Base-by-base conservation (phyloP, 495 filamentous ascomycete species). In the Trichoderma virens region DNA sequence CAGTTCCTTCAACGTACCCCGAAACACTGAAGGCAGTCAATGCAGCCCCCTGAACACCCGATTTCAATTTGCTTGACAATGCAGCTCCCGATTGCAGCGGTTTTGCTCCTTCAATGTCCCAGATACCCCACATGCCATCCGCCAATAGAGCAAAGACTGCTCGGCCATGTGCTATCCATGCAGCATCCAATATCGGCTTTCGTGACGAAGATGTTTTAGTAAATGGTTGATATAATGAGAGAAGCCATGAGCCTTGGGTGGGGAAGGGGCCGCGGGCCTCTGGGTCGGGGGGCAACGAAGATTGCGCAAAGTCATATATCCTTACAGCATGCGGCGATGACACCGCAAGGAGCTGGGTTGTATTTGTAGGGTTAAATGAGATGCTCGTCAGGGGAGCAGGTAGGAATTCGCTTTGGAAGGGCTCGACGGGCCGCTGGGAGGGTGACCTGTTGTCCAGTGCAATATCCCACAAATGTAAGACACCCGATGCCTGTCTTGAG, bases 41-140 rank as follows among this genome's bases (percentile, higher is more conserved):
- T 7, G 86, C 83, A 18, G 85, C 86, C 18, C 86, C 86, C 60
- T 82, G 81, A 18, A 88, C 82, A n/a, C 86, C 85, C 64, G 74
- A 70, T 41, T 65, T 74, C 1, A 85, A 79, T 68, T 85, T 85
- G 59, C 83, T 83, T 61, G 87, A 82, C 35, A 90, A 74, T 3
- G 67, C 78, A 71, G 70, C 75, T 2, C 73, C 80, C 56, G 81
- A 78, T 11, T 35, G 7, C 72, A 76, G 65, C 70, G 76, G 71
- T 79, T 87, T 65, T 43, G 84, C 81, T 1, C 88, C 86, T 69
- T 91, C 86, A 34, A 93, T 79, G 75, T 95, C 91, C 92, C 93
- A 97, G 31, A 98, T 85, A 4, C 91, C 93, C 93, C 93, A 98
- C 76, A 95, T 88, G 0, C 92, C 93, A 72, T 96, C 91, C 5